Evolutionary conservation across 1,284 basidiomycete species (phyloP).

Genomic region (Sporisorium exsertum): DNA sequence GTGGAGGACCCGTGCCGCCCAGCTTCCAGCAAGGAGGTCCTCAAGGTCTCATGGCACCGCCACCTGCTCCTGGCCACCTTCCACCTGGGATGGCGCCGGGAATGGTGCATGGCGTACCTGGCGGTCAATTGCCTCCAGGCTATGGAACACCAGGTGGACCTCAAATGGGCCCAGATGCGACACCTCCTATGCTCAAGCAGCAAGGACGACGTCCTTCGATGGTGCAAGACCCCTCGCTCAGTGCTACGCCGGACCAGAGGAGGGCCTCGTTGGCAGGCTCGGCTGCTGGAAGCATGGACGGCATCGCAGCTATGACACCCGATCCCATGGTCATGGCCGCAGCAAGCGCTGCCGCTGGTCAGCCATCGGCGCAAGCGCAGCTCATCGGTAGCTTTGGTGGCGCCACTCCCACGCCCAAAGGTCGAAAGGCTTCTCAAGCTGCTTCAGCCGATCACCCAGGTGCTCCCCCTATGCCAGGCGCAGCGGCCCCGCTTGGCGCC

Average conservation of each 20-base stretch:
- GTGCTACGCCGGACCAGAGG: constrained; percentile 24
- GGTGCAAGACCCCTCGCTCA: constrained; percentile 33
- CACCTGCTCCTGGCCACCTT: constrained; percentile 46
- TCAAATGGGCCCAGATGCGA: constrained; percentile 24
- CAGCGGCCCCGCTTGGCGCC: constrained; percentile 6
- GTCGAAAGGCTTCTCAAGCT: constrained; percentile 31
- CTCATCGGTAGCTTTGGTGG: constrained; percentile 36
- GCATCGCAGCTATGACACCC: constrained; percentile 24
- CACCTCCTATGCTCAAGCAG: constrained; percentile 40
- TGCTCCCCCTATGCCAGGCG: constrained; percentile 9
- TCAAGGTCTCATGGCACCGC: constrained; percentile 48
- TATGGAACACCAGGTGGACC: constrained; percentile 18
- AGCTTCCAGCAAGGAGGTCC: constrained; percentile 31
- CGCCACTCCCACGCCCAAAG: constrained; percentile 15
- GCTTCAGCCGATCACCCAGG: constrained; percentile 5
- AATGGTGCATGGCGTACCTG: constrained; percentile 27
- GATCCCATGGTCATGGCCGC: constrained; percentile 43
- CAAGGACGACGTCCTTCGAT: constrained; percentile 42
- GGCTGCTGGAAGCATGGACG: constrained; percentile 24
- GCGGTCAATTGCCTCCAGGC: constrained; percentile 36
- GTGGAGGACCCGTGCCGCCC: constrained; percentile 35
- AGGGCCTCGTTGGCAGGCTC: constrained; percentile 21
- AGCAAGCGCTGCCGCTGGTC: constrained; percentile 35
- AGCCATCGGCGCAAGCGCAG: constrained; percentile 43
- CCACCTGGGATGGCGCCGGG: constrained; percentile 35